Evolutionary conservation across 23 red algal species (phyloP), one percentile per base, ranked within the genome.

Genomic region (Pyropia haitanensis): DNA sequence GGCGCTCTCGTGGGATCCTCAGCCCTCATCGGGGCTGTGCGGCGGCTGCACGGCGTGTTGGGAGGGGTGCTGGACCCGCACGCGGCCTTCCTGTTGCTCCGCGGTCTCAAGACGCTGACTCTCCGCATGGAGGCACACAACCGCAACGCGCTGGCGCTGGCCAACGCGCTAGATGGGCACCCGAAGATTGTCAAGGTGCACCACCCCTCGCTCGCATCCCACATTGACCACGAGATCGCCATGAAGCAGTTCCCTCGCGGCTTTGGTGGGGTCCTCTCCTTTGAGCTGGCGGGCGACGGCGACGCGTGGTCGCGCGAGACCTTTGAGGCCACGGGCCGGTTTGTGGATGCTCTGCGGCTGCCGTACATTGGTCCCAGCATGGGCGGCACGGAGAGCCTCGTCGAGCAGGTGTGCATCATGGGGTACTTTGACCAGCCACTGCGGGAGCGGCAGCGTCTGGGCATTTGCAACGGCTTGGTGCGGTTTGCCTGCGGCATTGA

Each of bases 371-470:
- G 85, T 6, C 94, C 94, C 33, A 82, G 74, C 39, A 61, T 98
- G 58, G 94, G 94, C 39, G 94, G 94, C 13, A 83, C 77, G 19
- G 94, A 98, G 55, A 66, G 80, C 19, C 72, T 98, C 59, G 86
- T 98, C 55, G 94, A 98, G 63, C 94, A 98, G 73, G 94, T 98
- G 34, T 90, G 85, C 29, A 86, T 98, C 51, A 91, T 90, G 85
- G 94, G 94, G 3, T 98, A 98, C 56, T 98, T 87, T 70, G 86
- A 98, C 70, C 85, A 98, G 70, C 86, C 94, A 28, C 80, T 90
- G 53, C 53, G 58, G 63, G 67, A 75, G 44, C 78, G 94, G 21
- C 58, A 70, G 67, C 68, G 85, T 20, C 73, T 98, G 20, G 94
- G 94, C 18, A 98, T 98, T 32, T 91, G 39, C 62, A 90, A 89